Evolutionary conservation across 2,329 filamentous ascomycete genomes (phyloP).

Genomic region (Blastomyces gilchristii): DNA sequence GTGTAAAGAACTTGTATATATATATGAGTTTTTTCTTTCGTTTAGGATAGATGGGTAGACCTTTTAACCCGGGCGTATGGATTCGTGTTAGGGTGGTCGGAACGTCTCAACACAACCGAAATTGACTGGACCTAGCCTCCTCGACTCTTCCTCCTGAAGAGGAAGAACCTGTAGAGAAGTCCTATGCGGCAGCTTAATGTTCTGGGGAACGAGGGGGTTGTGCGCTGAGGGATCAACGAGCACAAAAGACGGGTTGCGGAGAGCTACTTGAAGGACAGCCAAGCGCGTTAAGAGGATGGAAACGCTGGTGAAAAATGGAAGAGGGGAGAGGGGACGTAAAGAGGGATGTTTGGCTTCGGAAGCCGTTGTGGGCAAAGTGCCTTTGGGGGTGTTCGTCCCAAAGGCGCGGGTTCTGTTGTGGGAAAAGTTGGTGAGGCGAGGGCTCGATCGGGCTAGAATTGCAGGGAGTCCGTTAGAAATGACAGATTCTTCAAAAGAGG

Average conservation of each 20-base stretch:
- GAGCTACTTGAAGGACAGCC: constrained; percentile 31
- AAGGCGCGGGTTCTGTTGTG: constrained; percentile 22
- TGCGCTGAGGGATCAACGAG: constrained; percentile 29
- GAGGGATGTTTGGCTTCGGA: constrained; percentile 22
- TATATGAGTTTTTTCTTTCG: background rate
- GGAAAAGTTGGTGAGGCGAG: background rate
- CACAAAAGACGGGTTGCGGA: constrained; percentile 27
- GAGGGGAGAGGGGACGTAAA: constrained; percentile 8
- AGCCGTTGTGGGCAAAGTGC: constrained; percentile 31
- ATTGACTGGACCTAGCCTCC: constrained; percentile 89
- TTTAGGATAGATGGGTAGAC: background rate
- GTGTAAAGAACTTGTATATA: background rate
- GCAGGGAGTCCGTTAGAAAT: background rate
- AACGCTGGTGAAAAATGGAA: constrained; percentile 31
- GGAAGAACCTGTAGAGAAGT: constrained; percentile 96
- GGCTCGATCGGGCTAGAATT: background rate
- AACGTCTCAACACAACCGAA: constrained; percentile 76
- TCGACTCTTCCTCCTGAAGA: constrained; percentile 99
- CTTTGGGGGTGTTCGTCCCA: constrained; percentile 30
- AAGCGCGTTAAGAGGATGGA: constrained; percentile 40
- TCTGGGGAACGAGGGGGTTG: constrained; percentile 46
- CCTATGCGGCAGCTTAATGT: constrained; percentile 99
- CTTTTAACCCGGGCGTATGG: constrained; percentile 17
- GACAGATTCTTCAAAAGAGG: background rate
- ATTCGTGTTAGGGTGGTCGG: constrained; percentile 78